Base-by-base conservation (phyloP, 768 basidiomycete species). In the Lactarius indigo region DNA sequence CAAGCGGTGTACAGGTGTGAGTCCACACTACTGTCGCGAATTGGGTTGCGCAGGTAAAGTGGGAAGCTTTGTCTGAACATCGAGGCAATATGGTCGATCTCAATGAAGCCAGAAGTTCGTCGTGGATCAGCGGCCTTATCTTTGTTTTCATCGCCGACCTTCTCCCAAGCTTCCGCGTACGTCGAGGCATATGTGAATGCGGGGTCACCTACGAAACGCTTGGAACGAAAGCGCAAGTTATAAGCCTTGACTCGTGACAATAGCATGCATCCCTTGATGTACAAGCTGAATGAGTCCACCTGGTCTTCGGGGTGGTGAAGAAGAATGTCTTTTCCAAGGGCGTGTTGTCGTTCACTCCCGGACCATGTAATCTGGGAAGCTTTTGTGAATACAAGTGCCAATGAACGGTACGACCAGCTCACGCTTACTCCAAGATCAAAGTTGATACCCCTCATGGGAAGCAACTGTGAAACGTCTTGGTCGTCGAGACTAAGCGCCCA, bases 401-500 rank as follows among this genome's bases (percentile, higher is more conserved):
- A 30, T 30, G 31, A 33, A 37, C n/a, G 67, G 41, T 41, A 69
- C 35, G 39, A 47, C 39, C 30, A 31, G 64, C 64, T 60, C 10
- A 47, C 13, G 73, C 85, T 70, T 72, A 89, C 88, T 63, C 88
- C 88, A 70, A 80, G 77, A 64, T 87, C 81, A 70, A 87, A 89
- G 37, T 85, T 80, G 42, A 85, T 83, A 9, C 81, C 81, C 50
- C 85, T 81, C 18, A 88, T 79, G 1, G 90, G 89, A 30, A 92
- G 79, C 23, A 90, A 75, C 66, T 91, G 90, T 26, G 86, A 85
- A 23, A 92, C 80, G 71, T 91, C 90, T 66, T 85, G 81, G 72
- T 92, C 90, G 68, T 92, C 91, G 12, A 92, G 76, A 65, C 81
- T 82, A 66, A 85, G 78, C 0, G 90, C 86, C 85, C 89, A 92